Conservation (phyloP, 1,284 basidiomycete genomes). For the Phlebopus sp. region DNA sequence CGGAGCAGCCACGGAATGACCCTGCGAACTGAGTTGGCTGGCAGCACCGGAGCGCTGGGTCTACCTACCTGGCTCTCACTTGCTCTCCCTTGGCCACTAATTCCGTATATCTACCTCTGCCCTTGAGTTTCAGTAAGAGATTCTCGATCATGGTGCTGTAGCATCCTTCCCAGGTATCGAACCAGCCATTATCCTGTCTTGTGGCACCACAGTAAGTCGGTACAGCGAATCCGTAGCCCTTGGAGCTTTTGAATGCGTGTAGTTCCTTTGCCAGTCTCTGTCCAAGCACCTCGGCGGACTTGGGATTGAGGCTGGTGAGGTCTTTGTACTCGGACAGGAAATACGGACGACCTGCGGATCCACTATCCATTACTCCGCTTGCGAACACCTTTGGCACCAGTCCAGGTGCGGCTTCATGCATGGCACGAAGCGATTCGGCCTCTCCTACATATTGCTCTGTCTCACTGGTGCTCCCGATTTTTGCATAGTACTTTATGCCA, state of each 20-base stretch:
- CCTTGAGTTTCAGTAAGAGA: constrained; percentile 54
- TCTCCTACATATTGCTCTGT: constrained; percentile 70
- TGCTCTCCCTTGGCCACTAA: constrained; percentile 55
- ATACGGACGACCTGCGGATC: constrained; percentile 44
- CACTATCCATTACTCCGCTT: constrained; percentile 41
- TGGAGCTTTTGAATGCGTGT: constrained; percentile 51
- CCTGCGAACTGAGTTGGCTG: constrained; percentile 39
- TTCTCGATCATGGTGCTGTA: constrained; percentile 69
- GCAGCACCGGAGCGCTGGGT: not conserved
- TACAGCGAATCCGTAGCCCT: constrained; percentile 72
- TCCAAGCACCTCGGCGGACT: constrained; percentile 54
- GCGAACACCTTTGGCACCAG: constrained; percentile 64
- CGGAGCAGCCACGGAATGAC: constrained; percentile 75
- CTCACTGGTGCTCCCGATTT: constrained; percentile 50
- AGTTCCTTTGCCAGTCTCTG: constrained; percentile 63
- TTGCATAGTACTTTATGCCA: constrained; percentile 59
- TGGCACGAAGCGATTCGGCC: constrained; percentile 66
- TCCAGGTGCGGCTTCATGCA: constrained; percentile 61
- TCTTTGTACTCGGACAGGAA: constrained; percentile 78
- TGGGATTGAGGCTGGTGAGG: constrained; percentile 44
- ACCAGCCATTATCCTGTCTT: constrained; percentile 75
- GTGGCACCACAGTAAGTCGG: constrained; percentile 83
- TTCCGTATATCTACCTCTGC: constrained; percentile 42
- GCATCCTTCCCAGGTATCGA: constrained; percentile 67
- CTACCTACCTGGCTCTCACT: constrained; percentile 55